A percentile compares a stretch with the other conserved stretches of the same genome.
phyloP scores from a whole-genome alignment of 345 rosid species.

The Geranium rotundifolium region DNA sequence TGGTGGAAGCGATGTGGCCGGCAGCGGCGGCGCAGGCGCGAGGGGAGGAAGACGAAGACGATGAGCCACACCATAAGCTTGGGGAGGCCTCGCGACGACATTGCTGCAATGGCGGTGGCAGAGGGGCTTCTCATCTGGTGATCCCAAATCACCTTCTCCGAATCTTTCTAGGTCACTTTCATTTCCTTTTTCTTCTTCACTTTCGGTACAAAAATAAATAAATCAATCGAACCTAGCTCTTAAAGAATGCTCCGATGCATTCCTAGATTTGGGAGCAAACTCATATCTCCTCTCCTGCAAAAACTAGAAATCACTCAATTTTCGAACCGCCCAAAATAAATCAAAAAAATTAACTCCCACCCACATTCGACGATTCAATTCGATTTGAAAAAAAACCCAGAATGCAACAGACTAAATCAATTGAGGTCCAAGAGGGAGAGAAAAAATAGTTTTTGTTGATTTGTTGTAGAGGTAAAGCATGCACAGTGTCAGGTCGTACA shows the following conservation, averaged over 20 bases:
- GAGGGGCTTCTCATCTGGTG: conserved; percentile 34
- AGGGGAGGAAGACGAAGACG: conserved; percentile 56
- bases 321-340: neutral
- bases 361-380: neutral
- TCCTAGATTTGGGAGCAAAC: neutral
- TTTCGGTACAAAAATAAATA: no score
- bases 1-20: conserved; percentile 3
- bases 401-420: conserved; percentile 1
- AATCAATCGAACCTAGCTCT: neutral
- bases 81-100: conserved; percentile 36
- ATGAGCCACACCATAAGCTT: conserved; percentile 57
- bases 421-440: neutral
- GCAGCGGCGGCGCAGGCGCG: conserved; percentile 30
- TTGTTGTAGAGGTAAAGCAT: conserved; percentile 5
- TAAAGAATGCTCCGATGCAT: neutral
- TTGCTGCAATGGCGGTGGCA: conserved; percentile 12
- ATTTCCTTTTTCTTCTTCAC: neutral
- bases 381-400: conserved; percentile 3
- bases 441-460: neutral
- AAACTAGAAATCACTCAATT: neutral
- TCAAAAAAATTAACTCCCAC: no score
- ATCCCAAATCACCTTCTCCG: conserved; percentile 55
- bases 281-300: neutral
- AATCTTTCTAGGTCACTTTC: conserved; percentile 39
- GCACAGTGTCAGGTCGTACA: conserved; percentile 25